These are phyloP conservation scores for Tylopilus subfusipes DNA, from an alignment of 768 basidiomycete genomes.

Conservation along the genomic window DNA sequence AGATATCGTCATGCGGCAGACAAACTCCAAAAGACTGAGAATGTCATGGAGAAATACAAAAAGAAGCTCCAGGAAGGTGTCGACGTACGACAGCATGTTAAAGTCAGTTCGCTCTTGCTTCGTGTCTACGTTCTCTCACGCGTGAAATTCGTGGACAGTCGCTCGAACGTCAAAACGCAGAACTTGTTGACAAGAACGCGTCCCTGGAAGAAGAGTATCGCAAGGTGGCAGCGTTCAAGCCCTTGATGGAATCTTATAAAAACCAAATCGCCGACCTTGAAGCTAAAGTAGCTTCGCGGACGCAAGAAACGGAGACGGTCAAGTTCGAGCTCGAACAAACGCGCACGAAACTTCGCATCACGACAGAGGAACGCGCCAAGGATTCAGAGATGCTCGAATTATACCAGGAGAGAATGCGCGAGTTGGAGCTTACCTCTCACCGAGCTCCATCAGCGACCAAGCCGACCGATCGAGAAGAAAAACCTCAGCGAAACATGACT, in stretches of 20 bases:
- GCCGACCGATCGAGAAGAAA: constrained; percentile 18
- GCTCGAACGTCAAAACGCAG: constrained; percentile 90
- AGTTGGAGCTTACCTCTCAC: constrained; percentile 72
- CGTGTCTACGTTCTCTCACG: not conserved
- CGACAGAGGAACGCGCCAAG: constrained; percentile 64
- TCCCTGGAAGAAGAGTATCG: constrained; percentile 90
- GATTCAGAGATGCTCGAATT: constrained; percentile 84
- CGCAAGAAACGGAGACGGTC: constrained; percentile 68
- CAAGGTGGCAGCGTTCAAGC: constrained; percentile 82
- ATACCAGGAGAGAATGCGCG: constrained; percentile 86
- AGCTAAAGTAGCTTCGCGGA: constrained; percentile 57
- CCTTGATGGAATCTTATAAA: constrained; percentile 91
- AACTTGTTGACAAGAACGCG: constrained; percentile 87
- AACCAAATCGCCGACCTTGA: constrained; percentile 81
- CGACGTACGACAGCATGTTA: constrained; percentile 82
- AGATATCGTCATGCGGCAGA: constrained; percentile 93
- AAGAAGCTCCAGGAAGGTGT: constrained; percentile 96
- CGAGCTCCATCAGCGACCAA: constrained; percentile 38
- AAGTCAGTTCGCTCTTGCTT: constrained; percentile 43
- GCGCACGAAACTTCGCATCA: constrained; percentile 63
- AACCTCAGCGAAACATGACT: constrained; percentile 21
- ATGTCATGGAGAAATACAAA: constrained; percentile 98
- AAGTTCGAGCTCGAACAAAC: constrained; percentile 76
- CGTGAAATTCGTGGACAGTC: constrained; percentile 42
- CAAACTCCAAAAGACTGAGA: constrained; percentile 89